Conservation (phyloP, 352 stramenopile genomes). For the Lagenidium sp. region DNA sequence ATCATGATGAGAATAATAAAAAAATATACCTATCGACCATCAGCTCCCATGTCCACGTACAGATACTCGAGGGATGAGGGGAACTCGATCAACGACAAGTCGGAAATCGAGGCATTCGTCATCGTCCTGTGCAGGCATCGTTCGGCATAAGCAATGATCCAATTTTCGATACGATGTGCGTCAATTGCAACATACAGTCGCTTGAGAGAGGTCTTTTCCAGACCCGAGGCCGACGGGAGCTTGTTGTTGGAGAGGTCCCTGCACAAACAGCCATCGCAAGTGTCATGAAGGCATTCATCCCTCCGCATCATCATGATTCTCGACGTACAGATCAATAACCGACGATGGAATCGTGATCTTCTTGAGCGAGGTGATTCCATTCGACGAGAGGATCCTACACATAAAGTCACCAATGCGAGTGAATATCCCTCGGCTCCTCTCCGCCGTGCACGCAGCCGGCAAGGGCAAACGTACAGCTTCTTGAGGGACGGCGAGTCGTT, state of each 20-base stretch:
- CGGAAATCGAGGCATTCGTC: slow-evolving; percentile 6
- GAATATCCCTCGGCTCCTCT: slow-evolving; percentile 1
- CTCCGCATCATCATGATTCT: background rate
- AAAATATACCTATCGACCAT: no score
- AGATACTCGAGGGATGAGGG: slow-evolving; percentile 6
- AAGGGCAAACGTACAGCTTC: slow-evolving; percentile 38
- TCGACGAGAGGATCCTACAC: slow-evolving; percentile 38
- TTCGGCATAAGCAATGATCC: background rate
- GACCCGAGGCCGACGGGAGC: slow-evolving; percentile 4
- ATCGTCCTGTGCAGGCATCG: slow-evolving; percentile 4
- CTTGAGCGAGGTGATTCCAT: slow-evolving; percentile 30
- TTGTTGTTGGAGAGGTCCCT: slow-evolving; percentile 7
- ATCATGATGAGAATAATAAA: no score
- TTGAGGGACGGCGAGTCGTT: background rate
- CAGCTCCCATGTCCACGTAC: no score
- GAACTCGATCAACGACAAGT: slow-evolving; percentile 10
- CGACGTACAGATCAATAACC: slow-evolving; percentile 28
- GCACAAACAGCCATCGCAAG: no score
- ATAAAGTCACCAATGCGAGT: background rate
- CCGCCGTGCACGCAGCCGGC: no score
- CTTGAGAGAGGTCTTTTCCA: slow-evolving; percentile 4
- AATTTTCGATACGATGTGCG: background rate
- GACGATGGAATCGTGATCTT: slow-evolving; percentile 27
- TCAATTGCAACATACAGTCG: slow-evolving; percentile 12
- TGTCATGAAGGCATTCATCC: no score